Evolutionary conservation across 768 basidiomycete genomes (phyloP), one percentile per base, ranked within the genome.

Genomic region (Suillus weaverae): DNA sequence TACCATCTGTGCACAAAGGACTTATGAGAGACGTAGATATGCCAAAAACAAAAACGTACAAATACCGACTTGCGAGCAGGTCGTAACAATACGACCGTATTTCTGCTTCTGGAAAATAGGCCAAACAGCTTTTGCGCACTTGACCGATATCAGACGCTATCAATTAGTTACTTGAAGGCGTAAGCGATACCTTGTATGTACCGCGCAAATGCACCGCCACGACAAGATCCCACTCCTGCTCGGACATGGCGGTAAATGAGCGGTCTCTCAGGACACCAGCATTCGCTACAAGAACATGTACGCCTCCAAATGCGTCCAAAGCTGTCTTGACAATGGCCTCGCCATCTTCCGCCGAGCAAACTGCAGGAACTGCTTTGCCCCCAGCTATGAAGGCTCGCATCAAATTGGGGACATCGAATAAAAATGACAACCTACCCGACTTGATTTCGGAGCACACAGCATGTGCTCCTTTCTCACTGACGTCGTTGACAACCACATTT

Each of bases 121-220:
- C 97, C 97, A 99, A 32, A 93, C 90, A 6, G 97, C 97, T 73
- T 97, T 92, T 35, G 87, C 89, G 68, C 94, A 95, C 91, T 95
- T 61, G 18, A 51, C 51, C 14, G 1, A 30, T 22, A 26, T 18
- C 51, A 56, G 51, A 61, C 55, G 65, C 50, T 36, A 20, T 32
- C 9, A 9, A 36, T 39, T 2, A 26, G 1, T 18, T 13, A 59
- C n/a, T 30, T 53, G 51, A 38, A 43, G 41, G 60, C 72, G 62
- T 48, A 2, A 32, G 22, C 62, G 4, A 20, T 67, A 90, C 91
- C 83, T 94, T 95, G 81, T 88, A 99, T 14, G 97, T 97, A 10
- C 92, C 92, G 83, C 90, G 83, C 41, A 99, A 83, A 76, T 99
- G 96, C 32, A 98, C 86, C 57, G 88, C 86, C 67, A 97, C 80